These are phyloP conservation scores for Phytophthora nicotianae DNA, from an alignment of 352 stramenopile species.

Conservation along the genomic window DNA sequence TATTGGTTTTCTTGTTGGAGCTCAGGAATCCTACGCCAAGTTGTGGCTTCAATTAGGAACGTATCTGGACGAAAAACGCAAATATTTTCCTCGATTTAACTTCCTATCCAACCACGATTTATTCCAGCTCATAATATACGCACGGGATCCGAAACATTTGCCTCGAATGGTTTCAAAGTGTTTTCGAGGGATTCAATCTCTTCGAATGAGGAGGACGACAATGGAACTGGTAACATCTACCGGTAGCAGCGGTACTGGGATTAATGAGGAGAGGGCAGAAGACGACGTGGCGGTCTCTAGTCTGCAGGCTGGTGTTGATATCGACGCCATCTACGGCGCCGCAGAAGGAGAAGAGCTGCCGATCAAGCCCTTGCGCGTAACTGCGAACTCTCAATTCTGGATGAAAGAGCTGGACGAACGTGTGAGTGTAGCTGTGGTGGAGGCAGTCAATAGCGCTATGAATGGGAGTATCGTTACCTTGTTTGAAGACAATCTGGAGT, in stretches of 20 bases:
- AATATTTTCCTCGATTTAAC: constrained; percentile 60
- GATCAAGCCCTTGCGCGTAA: constrained; percentile 51
- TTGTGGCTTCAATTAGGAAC: constrained; percentile 58
- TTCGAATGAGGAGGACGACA: constrained; percentile 31
- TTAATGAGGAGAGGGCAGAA: constrained; percentile 2
- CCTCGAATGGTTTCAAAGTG: constrained; percentile 56
- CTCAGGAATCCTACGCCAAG: constrained; percentile 50
- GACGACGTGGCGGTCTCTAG: constrained; percentile 1
- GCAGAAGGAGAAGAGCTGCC: constrained; percentile 34
- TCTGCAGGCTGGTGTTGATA: constrained; percentile 36
- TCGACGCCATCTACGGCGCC: constrained; percentile 45
- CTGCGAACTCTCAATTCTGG: constrained; percentile 61
- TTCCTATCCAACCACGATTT: constrained; percentile 72
- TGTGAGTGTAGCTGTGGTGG: constrained; percentile 44
- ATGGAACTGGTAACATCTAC: not conserved
- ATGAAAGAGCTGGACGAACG: constrained; percentile 63
- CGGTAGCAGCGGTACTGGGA: constrained; percentile 1
- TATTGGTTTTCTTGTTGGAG: constrained; percentile 49
- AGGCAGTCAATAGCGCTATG: constrained; percentile 41
- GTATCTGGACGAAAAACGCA: constrained; percentile 68
- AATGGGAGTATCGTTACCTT: constrained; percentile 40
- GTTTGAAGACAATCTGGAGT: constrained; percentile 57
- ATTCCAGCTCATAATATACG: constrained; percentile 57
- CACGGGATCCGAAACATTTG: constrained; percentile 40
- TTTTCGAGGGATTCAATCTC: constrained; percentile 46